Conservation (phyloP, 495 filamentous ascomycete species). For the Podospora anserina region DNA sequence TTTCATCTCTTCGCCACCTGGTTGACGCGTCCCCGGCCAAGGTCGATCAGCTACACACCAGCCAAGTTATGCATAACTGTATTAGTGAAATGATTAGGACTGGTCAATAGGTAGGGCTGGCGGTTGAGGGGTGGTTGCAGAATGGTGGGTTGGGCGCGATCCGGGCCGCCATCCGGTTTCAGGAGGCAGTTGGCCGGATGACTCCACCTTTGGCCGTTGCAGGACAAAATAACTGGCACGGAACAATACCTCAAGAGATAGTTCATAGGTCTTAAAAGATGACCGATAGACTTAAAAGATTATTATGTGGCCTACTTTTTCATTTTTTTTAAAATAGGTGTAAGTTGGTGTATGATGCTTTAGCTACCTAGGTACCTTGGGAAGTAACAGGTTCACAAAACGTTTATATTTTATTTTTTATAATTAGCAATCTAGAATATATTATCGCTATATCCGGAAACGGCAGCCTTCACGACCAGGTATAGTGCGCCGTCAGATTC, state of each 20-base stretch:
- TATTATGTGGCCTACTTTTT: too few relatives aligned
- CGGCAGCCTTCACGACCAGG: not conserved
- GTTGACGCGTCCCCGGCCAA: not conserved
- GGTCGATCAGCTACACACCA: not conserved
- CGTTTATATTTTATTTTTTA: too few relatives aligned
- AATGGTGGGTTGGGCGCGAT: not conserved
- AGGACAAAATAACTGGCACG: too few relatives aligned
- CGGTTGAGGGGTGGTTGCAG: not conserved
- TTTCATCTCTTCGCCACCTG: too few relatives aligned
- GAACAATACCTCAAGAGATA: too few relatives aligned
- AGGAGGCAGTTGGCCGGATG: not conserved
- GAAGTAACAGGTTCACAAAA: too few relatives aligned
- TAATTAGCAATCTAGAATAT: not conserved
- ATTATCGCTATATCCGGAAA: slow-evolving; percentile 5
- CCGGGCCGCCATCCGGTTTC: not conserved
- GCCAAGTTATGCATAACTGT: not conserved
- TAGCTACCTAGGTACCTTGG: too few relatives aligned
- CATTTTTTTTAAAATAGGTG: too few relatives aligned
- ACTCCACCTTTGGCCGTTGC: not conserved
- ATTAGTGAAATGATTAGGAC: not conserved
- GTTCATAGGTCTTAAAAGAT: too few relatives aligned
- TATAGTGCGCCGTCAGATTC: not conserved
- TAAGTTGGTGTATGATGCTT: too few relatives aligned
- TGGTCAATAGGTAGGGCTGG: not conserved
- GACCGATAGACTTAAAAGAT: too few relatives aligned